These are phyloP conservation scores for Cordyceps tenuipes DNA, from an alignment of 2,329 filamentous ascomycete species.

Conservation along the genomic window DNA sequence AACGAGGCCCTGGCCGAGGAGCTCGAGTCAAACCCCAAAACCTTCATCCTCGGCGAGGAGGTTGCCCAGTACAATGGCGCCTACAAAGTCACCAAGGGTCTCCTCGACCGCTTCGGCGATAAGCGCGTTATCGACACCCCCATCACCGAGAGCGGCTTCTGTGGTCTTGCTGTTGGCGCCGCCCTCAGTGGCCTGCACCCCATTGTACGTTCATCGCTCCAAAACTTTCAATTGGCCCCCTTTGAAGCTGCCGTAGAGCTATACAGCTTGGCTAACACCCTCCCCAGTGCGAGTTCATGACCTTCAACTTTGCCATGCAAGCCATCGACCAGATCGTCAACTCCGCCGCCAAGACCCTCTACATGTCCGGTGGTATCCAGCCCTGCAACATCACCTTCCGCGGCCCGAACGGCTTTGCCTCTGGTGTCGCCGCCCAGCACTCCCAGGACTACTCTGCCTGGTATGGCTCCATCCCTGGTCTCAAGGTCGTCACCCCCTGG, in stretches of 20 bases:
- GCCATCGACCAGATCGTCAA: constrained; percentile 99
- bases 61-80: constrained; percentile 99
- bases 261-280: constrained; percentile 1
- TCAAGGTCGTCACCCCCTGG: constrained; percentile 96
- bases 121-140: constrained; percentile 97
- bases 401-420: constrained; percentile 94
- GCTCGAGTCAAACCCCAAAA: constrained; percentile 87
- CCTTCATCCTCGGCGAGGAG: constrained; percentile 94
- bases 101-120: constrained; percentile 93
- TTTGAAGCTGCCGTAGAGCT: not conserved
- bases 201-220: constrained; percentile 56
- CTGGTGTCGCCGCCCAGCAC: constrained; percentile 94
- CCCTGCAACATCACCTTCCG: constrained; percentile 99
- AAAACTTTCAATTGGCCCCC: not conserved
- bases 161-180: constrained; percentile 86
- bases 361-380: constrained; percentile 99
- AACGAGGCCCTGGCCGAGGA: constrained; percentile 98
- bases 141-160: constrained; percentile 96
- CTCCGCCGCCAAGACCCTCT: constrained; percentile 97
- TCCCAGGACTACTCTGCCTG: constrained; percentile 98
- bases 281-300: constrained; percentile 94
- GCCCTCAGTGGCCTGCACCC: constrained; percentile 91
- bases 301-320: constrained; percentile 99
- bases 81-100: constrained; percentile 98
- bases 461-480: constrained; percentile 95